Evolutionary conservation across 345 rosid genomes (phyloP).

Genomic region (Salix brachista): DNA sequence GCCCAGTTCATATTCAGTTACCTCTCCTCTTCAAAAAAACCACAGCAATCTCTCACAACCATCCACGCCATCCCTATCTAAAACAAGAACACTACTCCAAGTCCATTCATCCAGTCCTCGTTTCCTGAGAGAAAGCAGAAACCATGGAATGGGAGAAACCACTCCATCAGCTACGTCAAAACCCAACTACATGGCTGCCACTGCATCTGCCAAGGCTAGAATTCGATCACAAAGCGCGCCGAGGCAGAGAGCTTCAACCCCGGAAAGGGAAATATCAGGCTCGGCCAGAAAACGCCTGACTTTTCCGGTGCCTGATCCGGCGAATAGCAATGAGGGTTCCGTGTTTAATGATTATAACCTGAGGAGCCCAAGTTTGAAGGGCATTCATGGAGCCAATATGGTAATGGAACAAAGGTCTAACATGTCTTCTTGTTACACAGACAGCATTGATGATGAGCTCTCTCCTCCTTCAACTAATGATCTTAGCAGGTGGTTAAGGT

Average conservation of each 20-base stretch:
- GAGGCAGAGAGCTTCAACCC: constrained; percentile 17
- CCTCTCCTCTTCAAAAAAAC: constrained; percentile 26
- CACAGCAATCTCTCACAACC: neutral
- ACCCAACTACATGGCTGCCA: constrained; percentile 23
- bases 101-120: constrained; percentile 23
- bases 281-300: constrained; percentile 6
- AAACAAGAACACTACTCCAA: constrained; percentile 24
- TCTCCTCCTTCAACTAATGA: constrained; percentile 1
- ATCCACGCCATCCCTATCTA: constrained; percentile 25
- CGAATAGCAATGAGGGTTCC: neutral
- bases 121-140: neutral
- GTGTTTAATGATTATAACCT: neutral
- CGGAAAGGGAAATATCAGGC: constrained; percentile 7
- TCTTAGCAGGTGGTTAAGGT: constrained; percentile 14
- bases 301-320: neutral
- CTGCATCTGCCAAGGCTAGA: constrained; percentile 19
- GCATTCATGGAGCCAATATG: neutral
- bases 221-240: constrained; percentile 15
- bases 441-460: neutral
- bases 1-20: constrained; percentile 19
- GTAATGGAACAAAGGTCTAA: constrained; percentile 4
- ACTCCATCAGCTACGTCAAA: neutral
- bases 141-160: neutral
- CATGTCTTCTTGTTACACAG: constrained; percentile 10
- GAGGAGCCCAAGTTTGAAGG: constrained; percentile 12